Evolutionary conservation across 768 basidiomycete genomes (phyloP), one percentile per base, ranked within the genome.

Genomic region (Podaxis pistillaris): DNA sequence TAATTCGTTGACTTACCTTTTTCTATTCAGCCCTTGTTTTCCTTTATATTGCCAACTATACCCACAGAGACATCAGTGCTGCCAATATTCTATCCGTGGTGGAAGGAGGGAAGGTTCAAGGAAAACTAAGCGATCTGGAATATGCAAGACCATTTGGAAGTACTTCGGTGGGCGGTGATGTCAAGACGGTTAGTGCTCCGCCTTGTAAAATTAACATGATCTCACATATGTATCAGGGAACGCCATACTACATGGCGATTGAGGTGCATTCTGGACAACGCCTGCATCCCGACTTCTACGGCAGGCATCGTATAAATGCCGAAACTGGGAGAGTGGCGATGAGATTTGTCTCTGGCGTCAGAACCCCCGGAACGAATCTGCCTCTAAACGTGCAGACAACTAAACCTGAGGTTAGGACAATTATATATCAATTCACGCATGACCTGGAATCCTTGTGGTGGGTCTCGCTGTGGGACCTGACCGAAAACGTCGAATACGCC

Each of bases 21-120:
- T 17, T 50, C 30, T 7, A 17, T 19, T 1, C 33, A 65, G 57
- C 58, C 3, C 57, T 65, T 11, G 30, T 49, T 30, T 9, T 63
- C 4, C 55, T 65, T 61, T 56, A 52, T 33, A 54, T 62, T 33
- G 62, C 62, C 28, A 44, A 53, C 11, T 66, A 58, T 62, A 47
- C 53, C 1, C 65, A 63, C 15, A 30, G 62, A 9, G 65, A 63
- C 30, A 46, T 66, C 2, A 66, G 62, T 22, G 12, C 28, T 4
- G 52, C 46, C 9, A 66, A 66, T 30, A 56, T 63, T 9, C 58
- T 66, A 4, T 24, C 59, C 37, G 22, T 47, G 13, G 22, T 56
- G 2, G 19, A 41, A 7, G 4, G 9, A 2, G 30, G 28, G 7
- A 1, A 5, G 9, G 46, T 28, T 30, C n/a, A 24, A 13, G 64